Conservation (phyloP, 805 yeast genomes). For the Priceomyces medius region DNA sequence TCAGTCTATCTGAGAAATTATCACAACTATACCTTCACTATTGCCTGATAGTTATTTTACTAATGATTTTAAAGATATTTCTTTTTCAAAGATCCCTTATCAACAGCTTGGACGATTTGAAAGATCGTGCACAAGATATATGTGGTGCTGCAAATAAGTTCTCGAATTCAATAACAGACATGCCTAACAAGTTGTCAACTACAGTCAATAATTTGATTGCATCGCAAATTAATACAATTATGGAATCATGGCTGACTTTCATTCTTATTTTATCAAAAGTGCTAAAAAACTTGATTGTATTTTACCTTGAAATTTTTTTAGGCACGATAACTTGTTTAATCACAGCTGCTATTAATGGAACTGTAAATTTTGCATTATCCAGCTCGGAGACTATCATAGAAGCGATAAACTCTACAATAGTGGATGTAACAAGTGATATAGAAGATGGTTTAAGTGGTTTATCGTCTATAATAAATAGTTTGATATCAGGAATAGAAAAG, state of each 20-base stretch:
- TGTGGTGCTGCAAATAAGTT: conserved; percentile 50
- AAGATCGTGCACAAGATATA: conserved; percentile 29
- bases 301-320: conserved; percentile 67
- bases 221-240: conserved; percentile 46
- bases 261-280: conserved; percentile 52
- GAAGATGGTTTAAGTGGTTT: conserved; percentile 66
- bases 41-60: conserved; percentile 52
- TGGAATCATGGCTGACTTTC: conserved; percentile 44
- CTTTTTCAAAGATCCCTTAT: conserved; percentile 49
- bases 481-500: conserved; percentile 50
- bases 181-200: conserved; percentile 56
- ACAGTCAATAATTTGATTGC: conserved; percentile 55
- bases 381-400: conserved; percentile 63
- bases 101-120: conserved; percentile 40
- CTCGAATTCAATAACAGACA: conserved; percentile 30
- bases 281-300: conserved; percentile 57
- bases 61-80: conserved; percentile 59
- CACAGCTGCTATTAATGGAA: conserved; percentile 69
- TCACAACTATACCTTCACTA: conserved; percentile 69
- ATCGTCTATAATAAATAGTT: conserved; percentile 54
- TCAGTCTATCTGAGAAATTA: conserved; percentile 51
- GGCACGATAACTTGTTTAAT: conserved; percentile 88
- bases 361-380: conserved; percentile 69
- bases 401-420: conserved; percentile 61
- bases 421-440: conserved; percentile 54